A percentile compares a stretch with the other conserved stretches of the same genome.
Conservation (phyloP, 208 protist species). For the Trichomonas vaginalis region DNA sequence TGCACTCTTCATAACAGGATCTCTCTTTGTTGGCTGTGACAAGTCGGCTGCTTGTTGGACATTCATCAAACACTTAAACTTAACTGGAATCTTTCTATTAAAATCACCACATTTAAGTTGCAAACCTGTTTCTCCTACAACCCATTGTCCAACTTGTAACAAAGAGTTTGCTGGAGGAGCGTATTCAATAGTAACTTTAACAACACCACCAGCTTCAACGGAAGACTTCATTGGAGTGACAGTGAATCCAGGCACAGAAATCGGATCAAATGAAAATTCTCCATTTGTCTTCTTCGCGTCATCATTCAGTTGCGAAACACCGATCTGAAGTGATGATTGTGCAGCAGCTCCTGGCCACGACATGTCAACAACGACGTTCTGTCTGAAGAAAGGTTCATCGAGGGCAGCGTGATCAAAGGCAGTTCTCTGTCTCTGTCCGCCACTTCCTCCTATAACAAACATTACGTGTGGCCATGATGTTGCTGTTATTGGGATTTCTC, state of each 20-base stretch:
- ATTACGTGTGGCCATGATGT: background rate
- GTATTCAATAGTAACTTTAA: background rate
- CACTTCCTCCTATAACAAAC: background rate
- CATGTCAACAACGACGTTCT: background rate
- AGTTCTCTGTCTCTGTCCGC: background rate
- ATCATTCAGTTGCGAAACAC: background rate
- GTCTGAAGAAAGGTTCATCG: background rate
- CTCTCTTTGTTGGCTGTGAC: background rate
- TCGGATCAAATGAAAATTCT: background rate
- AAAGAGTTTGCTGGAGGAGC: background rate
- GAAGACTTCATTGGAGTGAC: background rate
- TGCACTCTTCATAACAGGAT: background rate
- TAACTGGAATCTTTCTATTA: background rate
- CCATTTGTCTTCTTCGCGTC: background rate
- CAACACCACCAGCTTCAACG: background rate
- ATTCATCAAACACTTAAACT: slow-evolving; percentile 5
- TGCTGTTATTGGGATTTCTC: background rate
- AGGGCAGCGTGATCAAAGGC: background rate
- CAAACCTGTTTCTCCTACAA: background rate
- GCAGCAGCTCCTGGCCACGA: background rate
- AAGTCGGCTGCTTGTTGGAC: background rate
- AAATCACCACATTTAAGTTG: background rate
- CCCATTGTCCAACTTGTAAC: background rate
- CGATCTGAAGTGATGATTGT: background rate
- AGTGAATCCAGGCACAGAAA: background rate